Evolutionary conservation across 1,284 basidiomycete genomes (phyloP).

Genomic region (Pterulicium gracile): DNA sequence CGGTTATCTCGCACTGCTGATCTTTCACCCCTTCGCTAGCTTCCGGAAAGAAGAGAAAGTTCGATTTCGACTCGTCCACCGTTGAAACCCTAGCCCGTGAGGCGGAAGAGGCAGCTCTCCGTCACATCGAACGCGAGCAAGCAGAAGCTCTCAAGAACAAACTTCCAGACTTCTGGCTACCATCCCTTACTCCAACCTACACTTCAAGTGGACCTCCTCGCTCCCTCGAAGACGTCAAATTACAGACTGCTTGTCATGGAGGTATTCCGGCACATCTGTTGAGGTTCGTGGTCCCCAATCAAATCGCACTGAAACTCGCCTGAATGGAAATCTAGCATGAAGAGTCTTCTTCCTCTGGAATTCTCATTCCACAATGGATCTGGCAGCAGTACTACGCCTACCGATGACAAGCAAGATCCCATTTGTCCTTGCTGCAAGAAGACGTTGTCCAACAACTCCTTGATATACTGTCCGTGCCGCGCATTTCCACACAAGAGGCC

Average conservation of each 20-base stretch:
- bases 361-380: conserved; percentile 47
- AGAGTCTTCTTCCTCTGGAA: conserved; percentile 65
- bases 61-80: conserved; percentile 60
- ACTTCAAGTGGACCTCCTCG: conserved; percentile 48
- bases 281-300: conserved; percentile 41
- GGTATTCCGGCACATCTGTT: conserved; percentile 65
- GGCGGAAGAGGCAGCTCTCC: conserved; percentile 78
- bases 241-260: conserved; percentile 80
- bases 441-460: conserved; percentile 66
- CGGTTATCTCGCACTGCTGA: conserved; percentile 1
- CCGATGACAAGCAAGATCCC: conserved; percentile 42
- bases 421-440: conserved; percentile 90
- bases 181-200: conserved; percentile 77
- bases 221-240: conserved; percentile 67
- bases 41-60: conserved; percentile 61
- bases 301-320: background rate
- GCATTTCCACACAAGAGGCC: too few species aligned
- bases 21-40: conserved; percentile 24
- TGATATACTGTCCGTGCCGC: conserved; percentile 53
- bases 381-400: conserved; percentile 23
- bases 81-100: conserved; percentile 65
- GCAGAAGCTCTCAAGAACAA: conserved; percentile 76
- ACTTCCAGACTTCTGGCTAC: conserved; percentile 92
- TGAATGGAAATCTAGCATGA: conserved; percentile 36
- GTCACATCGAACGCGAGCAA: conserved; percentile 76